These are phyloP conservation scores for Coniella vitis DNA, from an alignment of 2,329 filamentous ascomycete genomes.

Conservation along the genomic window DNA sequence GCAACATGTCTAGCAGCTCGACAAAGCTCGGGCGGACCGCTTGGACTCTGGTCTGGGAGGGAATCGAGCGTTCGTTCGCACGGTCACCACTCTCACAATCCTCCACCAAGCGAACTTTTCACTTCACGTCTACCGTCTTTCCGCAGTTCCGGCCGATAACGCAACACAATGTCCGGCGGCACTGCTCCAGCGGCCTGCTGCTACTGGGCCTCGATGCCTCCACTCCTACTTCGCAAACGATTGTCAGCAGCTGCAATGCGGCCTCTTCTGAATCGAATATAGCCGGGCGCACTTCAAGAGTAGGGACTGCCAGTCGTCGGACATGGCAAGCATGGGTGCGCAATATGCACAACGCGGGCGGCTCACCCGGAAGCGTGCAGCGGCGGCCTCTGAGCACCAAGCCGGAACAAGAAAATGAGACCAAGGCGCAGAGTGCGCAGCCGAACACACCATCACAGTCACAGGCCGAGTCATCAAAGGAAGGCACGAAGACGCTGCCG, in stretches of 20 bases:
- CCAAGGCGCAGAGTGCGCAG: conserved; percentile 11
- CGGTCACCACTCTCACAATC: background rate
- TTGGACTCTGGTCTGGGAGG: conserved; percentile 14
- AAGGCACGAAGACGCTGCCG: conserved; percentile 30
- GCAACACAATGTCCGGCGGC: conserved; percentile 35
- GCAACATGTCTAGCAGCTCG: conserved; percentile 15
- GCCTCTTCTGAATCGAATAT: conserved; percentile 32
- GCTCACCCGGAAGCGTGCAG: conserved; percentile 19
- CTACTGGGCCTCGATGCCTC: conserved; percentile 40
- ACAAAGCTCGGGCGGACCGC: conserved; percentile 7
- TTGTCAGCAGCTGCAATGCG: conserved; percentile 33
- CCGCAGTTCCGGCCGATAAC: conserved; percentile 20
- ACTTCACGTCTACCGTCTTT: conserved; percentile 22
- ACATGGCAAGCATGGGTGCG: conserved; percentile 32
- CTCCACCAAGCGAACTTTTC: conserved; percentile 14
- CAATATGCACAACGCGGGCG: conserved; percentile 23
- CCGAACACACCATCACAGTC: conserved; percentile 13
- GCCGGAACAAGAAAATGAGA: conserved; percentile 16
- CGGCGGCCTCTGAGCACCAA: conserved; percentile 27
- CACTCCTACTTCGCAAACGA: conserved; percentile 30
- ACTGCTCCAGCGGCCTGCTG: conserved; percentile 48
- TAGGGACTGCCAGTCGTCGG: conserved; percentile 28
- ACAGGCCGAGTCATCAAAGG: conserved; percentile 18
- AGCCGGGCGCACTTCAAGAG: conserved; percentile 21
- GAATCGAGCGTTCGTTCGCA: conserved; percentile 8